phyloP scores from a whole-genome alignment of 257 asterid genomes.

The Lycium barbarum region DNA sequence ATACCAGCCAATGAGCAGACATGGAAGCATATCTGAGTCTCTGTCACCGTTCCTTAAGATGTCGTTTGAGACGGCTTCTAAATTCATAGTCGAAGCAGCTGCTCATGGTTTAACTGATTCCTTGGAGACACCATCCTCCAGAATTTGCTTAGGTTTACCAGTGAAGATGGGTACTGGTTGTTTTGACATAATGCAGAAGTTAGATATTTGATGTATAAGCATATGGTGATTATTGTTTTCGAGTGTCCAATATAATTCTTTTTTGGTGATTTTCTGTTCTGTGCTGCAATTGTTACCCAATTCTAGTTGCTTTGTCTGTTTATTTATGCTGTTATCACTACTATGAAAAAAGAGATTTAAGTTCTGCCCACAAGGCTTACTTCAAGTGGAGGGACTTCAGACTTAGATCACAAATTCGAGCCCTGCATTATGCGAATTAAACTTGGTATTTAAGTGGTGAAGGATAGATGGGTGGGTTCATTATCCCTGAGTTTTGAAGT shows the following conservation, averaged over 20 bases:
- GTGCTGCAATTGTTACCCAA: not conserved
- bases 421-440: not conserved
- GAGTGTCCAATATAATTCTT: conserved; percentile 8
- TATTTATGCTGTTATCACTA: not conserved
- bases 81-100: conserved; percentile 88
- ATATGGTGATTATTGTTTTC: not conserved
- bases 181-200: conserved; percentile 83
- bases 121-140: conserved; percentile 80
- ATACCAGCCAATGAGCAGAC: conserved; percentile 85
- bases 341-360: not conserved
- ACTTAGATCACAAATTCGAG: not conserved
- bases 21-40: conserved; percentile 80
- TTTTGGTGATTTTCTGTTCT: not conserved
- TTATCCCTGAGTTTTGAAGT: not conserved
- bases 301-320: not conserved
- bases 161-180: conserved; percentile 89
- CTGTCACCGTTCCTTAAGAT: conserved; percentile 79
- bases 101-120: conserved; percentile 64
- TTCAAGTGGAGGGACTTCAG: not conserved
- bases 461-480: not conserved
- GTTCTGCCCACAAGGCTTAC: not conserved
- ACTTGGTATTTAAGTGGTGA: not conserved
- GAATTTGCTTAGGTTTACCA: conserved; percentile 91
- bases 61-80: conserved; percentile 91
- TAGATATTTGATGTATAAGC: conserved; percentile 39